Evolutionary conservation across 2,329 filamentous ascomycete species (phyloP).

Genomic region (Venturia pyrina): DNA sequence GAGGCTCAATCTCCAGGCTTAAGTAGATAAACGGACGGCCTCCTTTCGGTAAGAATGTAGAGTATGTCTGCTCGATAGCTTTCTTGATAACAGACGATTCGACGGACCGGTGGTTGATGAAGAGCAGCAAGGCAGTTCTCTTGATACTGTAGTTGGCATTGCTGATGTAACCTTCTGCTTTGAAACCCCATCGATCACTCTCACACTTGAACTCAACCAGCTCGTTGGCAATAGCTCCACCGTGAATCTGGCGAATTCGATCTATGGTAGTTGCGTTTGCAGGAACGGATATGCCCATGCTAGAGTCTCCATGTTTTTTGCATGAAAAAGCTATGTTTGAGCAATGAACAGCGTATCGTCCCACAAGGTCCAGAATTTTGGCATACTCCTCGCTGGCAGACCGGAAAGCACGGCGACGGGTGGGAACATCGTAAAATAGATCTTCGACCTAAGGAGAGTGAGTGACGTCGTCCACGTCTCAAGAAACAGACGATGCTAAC

Average conservation of each 20-base stretch:
- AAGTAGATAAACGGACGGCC: constrained; percentile 92
- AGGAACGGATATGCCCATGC: constrained; percentile 70
- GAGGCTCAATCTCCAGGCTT: constrained; percentile 83
- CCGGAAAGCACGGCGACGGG: constrained; percentile 76
- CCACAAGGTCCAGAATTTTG: constrained; percentile 92
- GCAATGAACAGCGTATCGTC: constrained; percentile 88
- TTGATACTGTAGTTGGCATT: constrained; percentile 95
- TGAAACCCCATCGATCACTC: constrained; percentile 76
- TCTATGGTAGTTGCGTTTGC: constrained; percentile 63
- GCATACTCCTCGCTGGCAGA: constrained; percentile 92
- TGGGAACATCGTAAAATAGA: constrained; percentile 92
- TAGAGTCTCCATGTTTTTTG: constrained; percentile 88
- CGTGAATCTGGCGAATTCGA: constrained; percentile 84
- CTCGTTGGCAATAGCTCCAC: constrained; percentile 75
- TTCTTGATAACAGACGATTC: constrained; percentile 84
- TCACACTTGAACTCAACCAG: constrained; percentile 64
- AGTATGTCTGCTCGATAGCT: constrained; percentile 82
- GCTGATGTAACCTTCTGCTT: constrained; percentile 68
- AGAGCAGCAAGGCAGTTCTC: constrained; percentile 75
- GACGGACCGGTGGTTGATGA: constrained; percentile 93
- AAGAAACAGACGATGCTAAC: constrained; percentile 32
- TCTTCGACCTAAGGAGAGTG: constrained; percentile 60
- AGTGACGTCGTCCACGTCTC: neutral
- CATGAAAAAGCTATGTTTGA: constrained; percentile 87
- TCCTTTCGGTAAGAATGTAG: constrained; percentile 79